Evolutionary conservation across 352 stramenopile species (phyloP).

Genomic region (Globisporangium middletonii): DNA sequence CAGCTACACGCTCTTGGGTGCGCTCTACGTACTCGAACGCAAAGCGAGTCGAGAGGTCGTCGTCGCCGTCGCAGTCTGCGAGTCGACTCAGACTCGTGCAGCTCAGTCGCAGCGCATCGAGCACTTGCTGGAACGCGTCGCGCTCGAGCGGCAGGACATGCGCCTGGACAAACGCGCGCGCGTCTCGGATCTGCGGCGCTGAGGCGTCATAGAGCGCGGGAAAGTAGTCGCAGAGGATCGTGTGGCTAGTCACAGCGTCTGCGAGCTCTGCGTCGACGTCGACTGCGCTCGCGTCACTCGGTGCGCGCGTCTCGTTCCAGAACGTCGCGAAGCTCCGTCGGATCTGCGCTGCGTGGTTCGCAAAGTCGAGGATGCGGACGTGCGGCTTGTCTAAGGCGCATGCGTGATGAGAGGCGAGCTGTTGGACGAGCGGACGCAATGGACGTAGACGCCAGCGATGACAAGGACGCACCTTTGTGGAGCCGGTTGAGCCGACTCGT

Average conservation of each 20-base stretch:
- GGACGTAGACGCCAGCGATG: neutral
- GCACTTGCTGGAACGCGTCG: constrained; percentile 50
- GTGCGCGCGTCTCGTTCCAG: constrained; percentile 31
- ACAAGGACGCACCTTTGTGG: constrained; percentile 24
- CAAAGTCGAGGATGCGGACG: constrained; percentile 61
- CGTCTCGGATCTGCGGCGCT: neutral
- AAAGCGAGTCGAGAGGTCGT: constrained; percentile 13
- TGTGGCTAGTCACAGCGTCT: constrained; percentile 27
- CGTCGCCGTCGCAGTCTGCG: constrained; percentile 10
- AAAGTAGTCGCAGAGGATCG: constrained; percentile 41
- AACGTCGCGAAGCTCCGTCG: constrained; percentile 45
- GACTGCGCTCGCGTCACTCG: constrained; percentile 14
- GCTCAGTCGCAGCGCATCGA: constrained; percentile 31
- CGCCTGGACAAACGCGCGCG: constrained; percentile 19
- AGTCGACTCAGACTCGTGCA: constrained; percentile 24
- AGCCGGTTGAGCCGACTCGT: constrained; percentile 76
- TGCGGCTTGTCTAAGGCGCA: constrained; percentile 26
- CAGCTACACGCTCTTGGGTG: neutral
- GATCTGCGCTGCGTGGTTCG: constrained; percentile 68
- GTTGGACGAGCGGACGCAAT: neutral
- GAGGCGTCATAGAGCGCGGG: constrained; percentile 18
- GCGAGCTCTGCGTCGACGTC: constrained; percentile 24
- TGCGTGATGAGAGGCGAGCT: too few relatives aligned
- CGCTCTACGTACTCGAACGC: constrained; percentile 26
- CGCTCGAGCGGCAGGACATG: constrained; percentile 35